Evolutionary conservation across 495 filamentous ascomycete species (phyloP), one percentile per base, ranked within the genome.

Genomic region (Friedmanniomyces simplex): DNA sequence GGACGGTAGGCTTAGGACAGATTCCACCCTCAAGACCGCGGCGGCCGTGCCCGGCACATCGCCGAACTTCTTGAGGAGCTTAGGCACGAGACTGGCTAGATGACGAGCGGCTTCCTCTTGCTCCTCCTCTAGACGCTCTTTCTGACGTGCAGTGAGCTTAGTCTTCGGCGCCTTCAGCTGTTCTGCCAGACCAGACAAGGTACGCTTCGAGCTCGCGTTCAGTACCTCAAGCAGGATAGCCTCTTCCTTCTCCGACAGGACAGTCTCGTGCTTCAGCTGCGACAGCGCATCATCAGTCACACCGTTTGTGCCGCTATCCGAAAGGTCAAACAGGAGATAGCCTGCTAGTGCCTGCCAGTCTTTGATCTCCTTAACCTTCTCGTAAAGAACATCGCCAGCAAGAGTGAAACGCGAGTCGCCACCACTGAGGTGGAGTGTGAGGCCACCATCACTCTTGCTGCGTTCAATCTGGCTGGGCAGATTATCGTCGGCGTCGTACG

Each of bases 261-360:
- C 85, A 65, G 89, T 85, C 39, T 82, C 75, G 14, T 76, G 75
- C 54, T 80, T 82, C 18, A 93, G 74, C 18, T 75, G 73, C 13
- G 73, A 74, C 47, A 82, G 77, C 6, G 74, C 68, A 50, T 82
- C 79, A 56, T 77, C 76, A n/a, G 78, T 72, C 18, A 69, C 67
- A 2, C 78, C 72, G n/a, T 76, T 70, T 49, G 76, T 67, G 0
- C 65, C 62, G 14, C 76, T 73, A 41, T 75, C 79, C 0, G 89
- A 90, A 67, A 96, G 88, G 61, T 98, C 93, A 62, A 89, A 94
- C 0, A 98, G 76, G 11, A 98, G 78, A 73, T 96, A 97, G 7
- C 86, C 88, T 25, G 88, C 87, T 25, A 97, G 72, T 0, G 85
- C 77, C 67, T 96, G 87, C 94, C 94, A 98, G 50, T 89, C 83